Evolutionary conservation across 2,329 filamentous ascomycete genomes (phyloP), one percentile per base, ranked within the genome.

Genomic region (Alternaria hordeiaustralica): DNA sequence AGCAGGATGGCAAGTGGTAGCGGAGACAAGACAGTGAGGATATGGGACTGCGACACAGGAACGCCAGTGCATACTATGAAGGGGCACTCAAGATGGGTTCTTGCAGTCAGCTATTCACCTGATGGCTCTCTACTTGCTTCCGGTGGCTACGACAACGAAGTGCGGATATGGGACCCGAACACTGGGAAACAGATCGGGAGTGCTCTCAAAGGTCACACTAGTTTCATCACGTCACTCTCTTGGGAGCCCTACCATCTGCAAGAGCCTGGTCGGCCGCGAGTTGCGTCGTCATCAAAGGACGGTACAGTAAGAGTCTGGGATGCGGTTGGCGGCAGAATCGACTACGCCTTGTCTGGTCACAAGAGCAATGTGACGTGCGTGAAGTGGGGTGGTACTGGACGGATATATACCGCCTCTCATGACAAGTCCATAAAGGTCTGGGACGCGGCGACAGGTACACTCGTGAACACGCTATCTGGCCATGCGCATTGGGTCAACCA

Each of bases 401-500:
- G 69, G 21, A 78, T 82, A 30, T 82, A 82, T 70, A 82, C 80
- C 1, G 74, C 78, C 20, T 96, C 92, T 33, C 94, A 97, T 77
- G 95, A 97, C 83, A 96, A 96, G 84, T 95, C 91, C 1, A 88
- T 98, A 71, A 94, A 95, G 71, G 88, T 97, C 5, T 99, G 95
- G 94, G 90, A 96, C 74, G 88, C 92, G 1, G 85, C 86, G 43
- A 89, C 91, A 67, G 96, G 95, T 28, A 93, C 90, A 3, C 84
- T 97, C 21, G 84, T 93, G 57, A 92, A 96, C 78, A 94, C 91
- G 0, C 84, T 98, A 9, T 88, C 87, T 20, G 86, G 91, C 2
- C 96, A 99, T 77, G 93, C 92, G 0, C 96, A 98, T 78, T 97
- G 95, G 89, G 92, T 99, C 28, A 99, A 99, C 77, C 93, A 97